These are phyloP conservation scores for Raphanus raphanistrum DNA, from an alignment of 345 rosid genomes.

Conservation along the genomic window DNA sequence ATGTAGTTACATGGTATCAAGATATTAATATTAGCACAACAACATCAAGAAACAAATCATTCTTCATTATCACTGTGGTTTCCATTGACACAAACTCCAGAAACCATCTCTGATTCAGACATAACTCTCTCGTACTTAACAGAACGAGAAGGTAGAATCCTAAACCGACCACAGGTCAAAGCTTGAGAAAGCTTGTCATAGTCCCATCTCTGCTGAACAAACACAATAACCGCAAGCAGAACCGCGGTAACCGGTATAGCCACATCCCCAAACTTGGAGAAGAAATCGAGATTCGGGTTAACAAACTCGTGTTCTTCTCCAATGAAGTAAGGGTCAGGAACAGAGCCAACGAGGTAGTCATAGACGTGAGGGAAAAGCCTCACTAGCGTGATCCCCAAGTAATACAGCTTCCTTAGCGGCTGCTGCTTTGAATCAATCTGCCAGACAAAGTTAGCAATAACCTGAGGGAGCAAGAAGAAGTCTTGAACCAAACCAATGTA, in stretches of 20 bases:
- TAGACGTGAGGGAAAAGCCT: conserved; percentile 81
- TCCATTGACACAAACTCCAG: conserved; percentile 41
- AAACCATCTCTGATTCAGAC: conserved; percentile 75
- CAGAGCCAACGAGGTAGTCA: conserved; percentile 57
- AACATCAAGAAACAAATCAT: conserved; percentile 25
- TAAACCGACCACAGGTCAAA: conserved; percentile 48
- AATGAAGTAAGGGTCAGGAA: conserved; percentile 63
- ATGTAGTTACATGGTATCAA: conserved; percentile 30
- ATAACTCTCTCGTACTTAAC: conserved; percentile 67
- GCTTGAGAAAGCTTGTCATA: conserved; percentile 64
- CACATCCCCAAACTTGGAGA: conserved; percentile 70
- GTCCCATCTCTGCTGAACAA: conserved; percentile 78
- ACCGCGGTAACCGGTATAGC: conserved; percentile 66
- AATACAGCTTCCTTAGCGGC: conserved; percentile 68
- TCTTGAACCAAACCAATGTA: conserved; percentile 86
- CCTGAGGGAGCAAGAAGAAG: conserved; percentile 87
- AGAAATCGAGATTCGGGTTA: conserved; percentile 69
- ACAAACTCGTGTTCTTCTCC: conserved; percentile 66
- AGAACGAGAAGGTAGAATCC: conserved; percentile 61
- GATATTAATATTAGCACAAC: conserved; percentile 11
- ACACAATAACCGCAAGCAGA: conserved; percentile 55
- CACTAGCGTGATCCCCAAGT: conserved; percentile 61
- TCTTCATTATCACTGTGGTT: conserved; percentile 45
- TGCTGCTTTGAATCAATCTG: conserved; percentile 56
- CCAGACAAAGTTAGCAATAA: conserved; percentile 73